Percentiles rank a stretch among this genome's conserved stretches.
phyloP scores from a whole-genome alignment of 1,139 yeast genomes.

The Geotrichum reessii region DNA sequence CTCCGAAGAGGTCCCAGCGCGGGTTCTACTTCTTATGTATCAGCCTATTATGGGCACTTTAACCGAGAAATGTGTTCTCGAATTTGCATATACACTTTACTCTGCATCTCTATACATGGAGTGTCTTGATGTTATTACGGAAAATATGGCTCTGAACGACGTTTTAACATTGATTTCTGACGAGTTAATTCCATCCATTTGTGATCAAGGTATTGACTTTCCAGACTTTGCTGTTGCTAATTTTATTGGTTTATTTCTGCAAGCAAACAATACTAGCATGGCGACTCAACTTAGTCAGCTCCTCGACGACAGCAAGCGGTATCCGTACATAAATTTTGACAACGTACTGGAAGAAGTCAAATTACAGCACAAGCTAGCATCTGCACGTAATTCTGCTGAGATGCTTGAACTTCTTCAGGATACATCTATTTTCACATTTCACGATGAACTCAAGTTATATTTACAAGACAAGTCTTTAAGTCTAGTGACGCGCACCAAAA shows the following conservation, averaged over 20 bases:
- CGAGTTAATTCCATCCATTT: constrained; percentile 3
- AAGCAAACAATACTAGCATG: constrained; percentile 3
- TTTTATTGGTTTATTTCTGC: constrained; percentile 1
- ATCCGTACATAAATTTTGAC: not conserved
- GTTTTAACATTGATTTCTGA: not conserved
- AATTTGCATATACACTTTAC: constrained; percentile 11
- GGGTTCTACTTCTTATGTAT: constrained; percentile 7
- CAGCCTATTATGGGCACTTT: constrained; percentile 11
- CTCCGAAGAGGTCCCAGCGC: constrained; percentile 9
- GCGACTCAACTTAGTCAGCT: constrained; percentile 13
- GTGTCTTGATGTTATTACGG: constrained; percentile 8
- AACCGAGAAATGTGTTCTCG: constrained; percentile 5
- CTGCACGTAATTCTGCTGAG: not conserved
- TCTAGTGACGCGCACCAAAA: constrained; percentile 1
- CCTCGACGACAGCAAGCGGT: not conserved
- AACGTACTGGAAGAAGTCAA: constrained; percentile 5
- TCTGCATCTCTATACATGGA: constrained; percentile 1
- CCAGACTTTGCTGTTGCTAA: not conserved
- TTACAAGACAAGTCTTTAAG: not conserved
- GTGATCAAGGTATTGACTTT: not conserved
- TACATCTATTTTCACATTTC: not conserved
- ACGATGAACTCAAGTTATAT: not conserved
- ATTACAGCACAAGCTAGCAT: constrained; percentile 1
- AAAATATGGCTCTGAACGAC: constrained; percentile 10
- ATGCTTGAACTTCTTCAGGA: not conserved